Percentiles rank a stretch among this genome's conserved stretches.
phyloP scores from a whole-genome alignment of 148 eudicot species.

The Linanthus parryae region DNA sequence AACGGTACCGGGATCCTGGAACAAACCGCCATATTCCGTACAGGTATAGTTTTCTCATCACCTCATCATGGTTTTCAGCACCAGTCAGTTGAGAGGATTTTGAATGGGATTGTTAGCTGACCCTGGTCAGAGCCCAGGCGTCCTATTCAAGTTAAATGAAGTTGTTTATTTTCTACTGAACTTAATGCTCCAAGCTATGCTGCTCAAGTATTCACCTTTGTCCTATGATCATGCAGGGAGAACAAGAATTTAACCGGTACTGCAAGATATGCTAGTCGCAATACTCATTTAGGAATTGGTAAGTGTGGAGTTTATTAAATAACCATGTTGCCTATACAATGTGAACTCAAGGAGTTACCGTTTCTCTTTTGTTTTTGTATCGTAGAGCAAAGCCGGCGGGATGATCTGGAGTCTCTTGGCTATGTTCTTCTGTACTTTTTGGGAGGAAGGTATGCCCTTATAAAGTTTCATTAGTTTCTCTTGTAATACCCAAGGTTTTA shows the following conservation, averaged over 20 bases:
- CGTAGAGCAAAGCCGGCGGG: constrained; percentile 97
- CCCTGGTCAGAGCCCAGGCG: too few relatives aligned
- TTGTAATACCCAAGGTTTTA: not conserved
- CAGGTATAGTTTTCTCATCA: constrained; percentile 15
- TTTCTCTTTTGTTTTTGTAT: constrained; percentile 10
- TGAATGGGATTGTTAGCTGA: too few relatives aligned
- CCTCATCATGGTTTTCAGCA: not conserved
- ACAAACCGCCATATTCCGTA: constrained; percentile 17
- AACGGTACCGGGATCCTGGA: constrained; percentile 11
- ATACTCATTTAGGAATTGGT: constrained; percentile 77
- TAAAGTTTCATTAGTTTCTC: not conserved
- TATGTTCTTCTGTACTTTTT: constrained; percentile 93
- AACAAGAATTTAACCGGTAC: constrained; percentile 73
- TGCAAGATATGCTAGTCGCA: constrained; percentile 74
- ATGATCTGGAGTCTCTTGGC: constrained; percentile 99
- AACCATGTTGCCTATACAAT: too few relatives aligned
- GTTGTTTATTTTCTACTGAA: not conserved
- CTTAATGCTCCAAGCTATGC: not conserved
- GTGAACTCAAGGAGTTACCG: too few relatives aligned
- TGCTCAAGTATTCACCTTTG: not conserved
- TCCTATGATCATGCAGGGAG: constrained; percentile 31
- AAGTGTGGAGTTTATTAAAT: too few relatives aligned
- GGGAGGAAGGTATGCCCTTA: constrained; percentile 78
- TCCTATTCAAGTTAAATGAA: not conserved
- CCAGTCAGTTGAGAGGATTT: too few relatives aligned